Percentiles rank a stretch among this genome's conserved stretches.
phyloP scores from a whole-genome alignment of 257 asterid genomes.

The Thymus quinquecostatus region DNA sequence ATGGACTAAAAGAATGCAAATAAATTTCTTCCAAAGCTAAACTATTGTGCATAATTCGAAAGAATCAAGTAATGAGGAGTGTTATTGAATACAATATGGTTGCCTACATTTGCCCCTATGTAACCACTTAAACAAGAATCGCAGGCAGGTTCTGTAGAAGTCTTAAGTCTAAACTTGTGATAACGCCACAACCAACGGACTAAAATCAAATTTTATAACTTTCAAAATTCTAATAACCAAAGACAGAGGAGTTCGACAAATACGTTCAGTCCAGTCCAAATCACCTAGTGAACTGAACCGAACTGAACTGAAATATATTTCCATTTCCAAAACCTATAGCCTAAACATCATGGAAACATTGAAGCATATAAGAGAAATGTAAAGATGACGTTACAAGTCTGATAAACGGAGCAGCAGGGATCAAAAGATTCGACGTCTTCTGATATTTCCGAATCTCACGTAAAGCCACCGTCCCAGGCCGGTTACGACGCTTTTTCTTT shows the following conservation, averaged over 20 bases:
- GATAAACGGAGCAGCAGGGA: slow-evolving; percentile 89
- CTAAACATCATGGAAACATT: background rate
- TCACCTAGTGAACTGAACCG: background rate
- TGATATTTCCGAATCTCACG: slow-evolving; percentile 86
- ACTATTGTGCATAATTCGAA: background rate
- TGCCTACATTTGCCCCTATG: background rate
- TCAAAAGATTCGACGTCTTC: slow-evolving; percentile 59
- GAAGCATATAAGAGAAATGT: slow-evolving; percentile 4
- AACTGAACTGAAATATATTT: slow-evolving; percentile 8
- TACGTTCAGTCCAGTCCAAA: slow-evolving; percentile 15
- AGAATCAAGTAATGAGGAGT: slow-evolving; percentile 9
- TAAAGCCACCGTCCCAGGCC: slow-evolving; percentile 76
- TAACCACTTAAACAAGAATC: slow-evolving; percentile 8
- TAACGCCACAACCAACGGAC: background rate
- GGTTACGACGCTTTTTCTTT: slow-evolving; percentile 49
- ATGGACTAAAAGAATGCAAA: background rate
- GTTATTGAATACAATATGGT: background rate
- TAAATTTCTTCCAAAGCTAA: slow-evolving; percentile 12
- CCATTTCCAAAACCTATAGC: slow-evolving; percentile 2
- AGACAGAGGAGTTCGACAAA: slow-evolving; percentile 15
- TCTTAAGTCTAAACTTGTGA: background rate
- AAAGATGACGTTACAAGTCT: slow-evolving; percentile 53
- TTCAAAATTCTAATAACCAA: slow-evolving; percentile 9
- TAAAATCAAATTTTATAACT: background rate
- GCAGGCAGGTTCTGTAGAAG: background rate